Evolutionary conservation across 1,284 basidiomycete species (phyloP), one percentile per base, ranked within the genome.

Genomic region (Pseudomicrostroma phylloplanum): DNA sequence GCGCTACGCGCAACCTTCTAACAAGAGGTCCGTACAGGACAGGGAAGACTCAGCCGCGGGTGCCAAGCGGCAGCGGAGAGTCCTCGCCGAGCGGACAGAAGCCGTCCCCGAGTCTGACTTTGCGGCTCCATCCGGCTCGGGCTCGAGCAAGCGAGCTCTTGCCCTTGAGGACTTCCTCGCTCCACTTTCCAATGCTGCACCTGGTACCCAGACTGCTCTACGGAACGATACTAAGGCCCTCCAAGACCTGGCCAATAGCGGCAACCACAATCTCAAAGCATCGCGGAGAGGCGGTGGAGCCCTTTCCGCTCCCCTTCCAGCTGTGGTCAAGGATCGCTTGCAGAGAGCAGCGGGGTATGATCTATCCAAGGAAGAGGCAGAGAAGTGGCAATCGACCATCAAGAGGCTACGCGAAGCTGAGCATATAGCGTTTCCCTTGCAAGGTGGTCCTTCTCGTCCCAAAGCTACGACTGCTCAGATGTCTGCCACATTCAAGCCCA

Each of bases 331-430:
- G 78, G 92, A 96, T 67, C 87, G 89, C 54, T 81, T 97, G 0
- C 92, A 96, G 73, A 87, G 94, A 53, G 87, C 92, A 77, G 94
- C 92, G 2, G 96, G 94, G 0, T 96, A 96, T 79, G 90, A 92
- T 73, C 85, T 89, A 79, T 96, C 92, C 2, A 91, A 91, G 75
- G 85, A 86, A 69, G 93, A 97, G 79, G 89, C 94, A 1, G 86
- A 90, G 68, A 96, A 94, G 81, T 98, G 94, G 94, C 86, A 86
- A 54, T 87, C 87, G 9, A 90, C 91, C 1, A 96, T 96, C 63
- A 74, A 76, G 58, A 70, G 68, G 25, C 55, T 78, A 12, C 55
- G 67, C 2, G 71, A 91, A 86, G 91, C 92, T 4, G 91, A 96
- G 71, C 90, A 94, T 78, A 82, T 96, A 40, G 90, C 88, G 40